A percentile compares a stretch with the other conserved stretches of the same genome.
Conservation (phyloP, 2,329 filamentous ascomycete species). For the Microdochium bolleyi region DNA sequence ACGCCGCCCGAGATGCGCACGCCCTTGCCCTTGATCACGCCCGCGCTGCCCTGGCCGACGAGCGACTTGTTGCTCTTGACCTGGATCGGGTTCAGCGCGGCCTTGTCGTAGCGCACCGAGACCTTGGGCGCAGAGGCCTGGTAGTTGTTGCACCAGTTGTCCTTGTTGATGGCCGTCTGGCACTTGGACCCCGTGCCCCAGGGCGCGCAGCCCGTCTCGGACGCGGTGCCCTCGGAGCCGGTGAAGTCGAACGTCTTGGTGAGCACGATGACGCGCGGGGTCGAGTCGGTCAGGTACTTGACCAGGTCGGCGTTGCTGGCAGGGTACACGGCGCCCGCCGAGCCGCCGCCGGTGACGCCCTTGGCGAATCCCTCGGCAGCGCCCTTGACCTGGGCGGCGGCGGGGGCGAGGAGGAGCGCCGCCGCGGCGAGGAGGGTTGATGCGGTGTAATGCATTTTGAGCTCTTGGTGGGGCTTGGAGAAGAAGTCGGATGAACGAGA, state of each 20-base stretch:
- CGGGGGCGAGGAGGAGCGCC: constrained; percentile 2
- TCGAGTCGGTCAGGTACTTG: constrained; percentile 46
- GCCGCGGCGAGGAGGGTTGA: constrained; percentile 2
- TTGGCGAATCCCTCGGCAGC: constrained; percentile 33
- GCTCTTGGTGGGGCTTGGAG: no score
- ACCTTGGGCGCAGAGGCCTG: constrained; percentile 40
- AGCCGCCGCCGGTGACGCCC: constrained; percentile 53
- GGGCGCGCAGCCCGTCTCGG: constrained; percentile 47
- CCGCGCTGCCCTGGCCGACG: constrained; percentile 41
- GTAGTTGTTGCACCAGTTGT: constrained; percentile 52
- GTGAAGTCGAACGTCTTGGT: constrained; percentile 49
- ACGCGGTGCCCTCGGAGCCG: constrained; percentile 43
- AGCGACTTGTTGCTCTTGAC: constrained; percentile 51
- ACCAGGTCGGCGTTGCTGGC: constrained; percentile 45
- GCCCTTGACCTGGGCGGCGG: constrained; percentile 23
- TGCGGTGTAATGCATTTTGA: constrained; percentile 5
- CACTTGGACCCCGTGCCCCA: constrained; percentile 44
- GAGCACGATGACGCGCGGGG: constrained; percentile 49
- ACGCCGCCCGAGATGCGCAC: constrained; percentile 36
- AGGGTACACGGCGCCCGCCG: constrained; percentile 44
- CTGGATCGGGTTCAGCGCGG: constrained; percentile 39
- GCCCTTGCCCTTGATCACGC: constrained; percentile 51
- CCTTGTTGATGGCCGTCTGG: constrained; percentile 49
- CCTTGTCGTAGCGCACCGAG: constrained; percentile 40
- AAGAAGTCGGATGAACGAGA: no score